Percentiles rank a stretch among this genome's conserved stretches.
Conservation (phyloP, 2,329 filamentous ascomycete genomes). For the Stylonectria norvegica region DNA sequence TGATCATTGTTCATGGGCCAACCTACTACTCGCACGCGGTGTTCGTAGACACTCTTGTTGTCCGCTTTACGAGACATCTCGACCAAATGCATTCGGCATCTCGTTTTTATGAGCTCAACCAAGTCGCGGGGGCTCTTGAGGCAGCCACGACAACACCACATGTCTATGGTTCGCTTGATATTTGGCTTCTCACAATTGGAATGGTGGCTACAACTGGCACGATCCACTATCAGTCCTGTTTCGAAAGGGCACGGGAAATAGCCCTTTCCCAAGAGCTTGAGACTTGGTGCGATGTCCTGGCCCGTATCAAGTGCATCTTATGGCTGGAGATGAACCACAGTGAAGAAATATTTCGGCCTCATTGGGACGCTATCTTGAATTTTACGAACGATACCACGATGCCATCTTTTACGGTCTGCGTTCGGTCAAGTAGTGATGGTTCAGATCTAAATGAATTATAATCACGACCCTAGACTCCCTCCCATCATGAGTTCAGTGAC, state of each 20-base stretch:
- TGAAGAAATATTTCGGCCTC: conserved; percentile 11
- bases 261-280: conserved; percentile 6
- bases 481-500: too few relatives aligned
- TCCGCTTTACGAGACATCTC: conserved; percentile 32
- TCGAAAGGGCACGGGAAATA: conserved; percentile 17
- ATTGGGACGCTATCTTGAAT: conserved; percentile 16
- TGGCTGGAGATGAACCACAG: conserved; percentile 18
- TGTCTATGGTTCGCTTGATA: conserved; percentile 25
- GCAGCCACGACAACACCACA: conserved; percentile 5
- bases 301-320: conserved; percentile 11
- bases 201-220: conserved; percentile 34
- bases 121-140: too few relatives aligned
- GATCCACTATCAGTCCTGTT: conserved; percentile 29
- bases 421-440: too few relatives aligned
- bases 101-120: too few relatives aligned
- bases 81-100: too few relatives aligned
- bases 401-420: too few relatives aligned
- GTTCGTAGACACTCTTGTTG: conserved; percentile 35
- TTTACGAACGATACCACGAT: too few relatives aligned
- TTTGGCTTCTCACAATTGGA: conserved; percentile 44
- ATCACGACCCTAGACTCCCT: too few relatives aligned
- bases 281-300: conserved; percentile 17
- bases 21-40: conserved; percentile 53
- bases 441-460: too few relatives aligned
- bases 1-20: conserved; percentile 52